A percentile compares a stretch with the other conserved stretches of the same genome.
These are phyloP conservation scores for Beta corolliflora DNA, from an alignment of 179 eudicot species.

Conservation along the genomic window DNA sequence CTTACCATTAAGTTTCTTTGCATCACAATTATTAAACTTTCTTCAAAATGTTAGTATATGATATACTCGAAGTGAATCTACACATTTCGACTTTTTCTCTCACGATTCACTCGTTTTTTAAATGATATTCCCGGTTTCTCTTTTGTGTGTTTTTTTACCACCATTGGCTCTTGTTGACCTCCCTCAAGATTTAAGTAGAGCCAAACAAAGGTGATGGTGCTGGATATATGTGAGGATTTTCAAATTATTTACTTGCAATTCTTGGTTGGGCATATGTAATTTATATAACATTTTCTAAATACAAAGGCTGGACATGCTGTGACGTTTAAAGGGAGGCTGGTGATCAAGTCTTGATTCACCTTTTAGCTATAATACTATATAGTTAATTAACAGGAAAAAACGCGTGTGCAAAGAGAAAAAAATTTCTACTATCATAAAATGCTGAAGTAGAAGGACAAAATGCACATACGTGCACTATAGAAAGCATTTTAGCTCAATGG, in stretches of 20 bases:
- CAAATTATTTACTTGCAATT: too few species aligned
- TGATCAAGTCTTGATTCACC: not conserved
- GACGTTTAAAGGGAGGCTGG: not conserved
- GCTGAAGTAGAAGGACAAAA: not conserved
- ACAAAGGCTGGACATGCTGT: not conserved
- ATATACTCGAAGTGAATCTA: not conserved
- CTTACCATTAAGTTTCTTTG: not conserved
- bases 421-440: not conserved
- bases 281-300: too few species aligned
- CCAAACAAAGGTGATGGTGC: not conserved
- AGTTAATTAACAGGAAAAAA: not conserved
- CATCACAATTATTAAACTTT: not conserved
- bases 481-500: not conserved
- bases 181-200: not conserved
- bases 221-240: not conserved
- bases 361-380: not conserved
- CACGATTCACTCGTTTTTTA: not conserved
- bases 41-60: not conserved
- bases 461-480: not conserved
- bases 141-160: not conserved
- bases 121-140: not conserved
- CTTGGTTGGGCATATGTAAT: too few species aligned
- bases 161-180: not conserved
- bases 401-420: not conserved
- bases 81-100: not conserved